Conservation (phyloP, 352 stramenopile species). For the Globisporangium sylvaticum region DNA sequence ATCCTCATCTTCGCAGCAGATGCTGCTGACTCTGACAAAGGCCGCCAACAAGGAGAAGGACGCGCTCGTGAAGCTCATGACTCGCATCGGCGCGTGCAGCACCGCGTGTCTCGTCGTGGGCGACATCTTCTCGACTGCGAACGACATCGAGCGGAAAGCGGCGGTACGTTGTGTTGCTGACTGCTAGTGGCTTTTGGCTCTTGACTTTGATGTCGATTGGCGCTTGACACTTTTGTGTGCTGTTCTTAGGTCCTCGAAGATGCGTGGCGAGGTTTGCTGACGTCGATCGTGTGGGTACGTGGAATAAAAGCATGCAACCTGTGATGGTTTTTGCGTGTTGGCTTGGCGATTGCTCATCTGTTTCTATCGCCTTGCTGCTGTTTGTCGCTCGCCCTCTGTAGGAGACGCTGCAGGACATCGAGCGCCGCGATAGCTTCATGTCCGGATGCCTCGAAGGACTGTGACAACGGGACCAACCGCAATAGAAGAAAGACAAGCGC, state of each 20-base stretch:
- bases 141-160: constrained; percentile 52
- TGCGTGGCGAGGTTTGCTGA: constrained; percentile 48
- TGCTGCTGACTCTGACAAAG: background rate
- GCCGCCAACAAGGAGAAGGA: constrained; percentile 22
- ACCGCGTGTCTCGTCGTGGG: constrained; percentile 22
- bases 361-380: background rate
- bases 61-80: background rate
- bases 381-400: constrained; percentile 7
- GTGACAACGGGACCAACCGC: constrained; percentile 14
- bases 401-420: constrained; percentile 70
- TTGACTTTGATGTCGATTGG: background rate
- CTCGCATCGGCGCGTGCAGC: constrained; percentile 4
- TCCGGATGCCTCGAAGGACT: constrained; percentile 63
- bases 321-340: background rate
- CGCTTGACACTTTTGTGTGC: background rate
- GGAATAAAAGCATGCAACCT: background rate
- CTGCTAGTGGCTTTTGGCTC: constrained; percentile 3
- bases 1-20: background rate
- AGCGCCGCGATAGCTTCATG: constrained; percentile 60
- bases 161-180: constrained; percentile 15
- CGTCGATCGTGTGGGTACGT: constrained; percentile 50
- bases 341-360: background rate
- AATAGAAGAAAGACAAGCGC: background rate
- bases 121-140: constrained; percentile 45
- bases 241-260: constrained; percentile 42